phyloP scores from a whole-genome alignment of 2,329 filamentous ascomycete genomes.

The Apiospora malaysiana region DNA sequence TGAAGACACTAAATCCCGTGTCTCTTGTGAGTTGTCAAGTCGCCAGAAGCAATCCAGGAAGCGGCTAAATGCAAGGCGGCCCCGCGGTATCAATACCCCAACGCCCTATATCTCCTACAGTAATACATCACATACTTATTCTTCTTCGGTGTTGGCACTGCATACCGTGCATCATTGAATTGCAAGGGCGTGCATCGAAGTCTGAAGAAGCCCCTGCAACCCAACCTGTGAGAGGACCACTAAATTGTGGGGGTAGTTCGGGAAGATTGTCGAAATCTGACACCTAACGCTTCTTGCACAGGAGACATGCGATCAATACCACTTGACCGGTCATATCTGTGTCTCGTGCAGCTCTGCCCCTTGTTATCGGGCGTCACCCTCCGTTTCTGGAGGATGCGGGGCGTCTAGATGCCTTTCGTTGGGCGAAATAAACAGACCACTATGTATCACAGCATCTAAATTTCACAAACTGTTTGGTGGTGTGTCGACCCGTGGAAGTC shows the following conservation, averaged over 20 bases:
- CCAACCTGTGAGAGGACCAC: background rate
- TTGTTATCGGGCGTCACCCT: background rate
- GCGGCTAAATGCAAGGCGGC: background rate
- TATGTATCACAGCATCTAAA: background rate
- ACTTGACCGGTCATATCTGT: slow-evolving; percentile 13
- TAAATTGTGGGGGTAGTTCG: background rate
- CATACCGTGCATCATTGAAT: background rate
- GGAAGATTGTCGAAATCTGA: background rate
- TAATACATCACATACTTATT: background rate
- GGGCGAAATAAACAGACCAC: background rate
- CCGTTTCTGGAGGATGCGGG: background rate
- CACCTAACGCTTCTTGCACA: background rate
- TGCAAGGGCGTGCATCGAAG: background rate
- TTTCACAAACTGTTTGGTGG: background rate
- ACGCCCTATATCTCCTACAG: background rate
- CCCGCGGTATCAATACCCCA: background rate
- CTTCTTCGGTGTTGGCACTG: background rate
- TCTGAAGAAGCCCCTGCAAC: background rate
- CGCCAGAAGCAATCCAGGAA: background rate
- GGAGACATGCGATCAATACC: background rate
- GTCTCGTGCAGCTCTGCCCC: background rate
- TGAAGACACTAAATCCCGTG: background rate
- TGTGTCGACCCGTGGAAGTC: background rate
- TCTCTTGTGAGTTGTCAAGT: background rate
- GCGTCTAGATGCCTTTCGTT: background rate